A percentile compares a stretch with the other conserved stretches of the same genome.
phyloP scores from a whole-genome alignment of 805 yeast species.

The Cyberlindnera petersonii region DNA sequence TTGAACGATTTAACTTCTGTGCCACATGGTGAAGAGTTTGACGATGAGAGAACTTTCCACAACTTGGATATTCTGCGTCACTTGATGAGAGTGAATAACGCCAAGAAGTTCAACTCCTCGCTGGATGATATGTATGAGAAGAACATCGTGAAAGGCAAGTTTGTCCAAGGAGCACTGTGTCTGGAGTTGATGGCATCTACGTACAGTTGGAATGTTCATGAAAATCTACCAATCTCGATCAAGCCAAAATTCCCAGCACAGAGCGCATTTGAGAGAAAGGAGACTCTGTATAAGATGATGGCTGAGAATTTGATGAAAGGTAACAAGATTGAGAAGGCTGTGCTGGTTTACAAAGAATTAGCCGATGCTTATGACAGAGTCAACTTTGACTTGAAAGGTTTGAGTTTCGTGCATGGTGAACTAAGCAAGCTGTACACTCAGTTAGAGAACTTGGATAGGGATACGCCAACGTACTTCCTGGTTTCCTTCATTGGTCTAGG shows the following conservation, averaged over 20 bases:
- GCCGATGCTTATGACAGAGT: conserved; percentile 68
- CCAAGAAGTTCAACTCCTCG: conserved; percentile 76
- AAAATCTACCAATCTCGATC: conserved; percentile 48
- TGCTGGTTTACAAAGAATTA: conserved; percentile 71
- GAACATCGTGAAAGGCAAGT: conserved; percentile 55
- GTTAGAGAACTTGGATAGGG: conserved; percentile 64
- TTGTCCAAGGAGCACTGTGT: conserved; percentile 79
- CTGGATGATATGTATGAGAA: conserved; percentile 69
- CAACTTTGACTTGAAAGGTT: conserved; percentile 71
- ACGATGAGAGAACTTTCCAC: conserved; percentile 81
- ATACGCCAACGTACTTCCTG: conserved; percentile 73
- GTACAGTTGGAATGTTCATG: conserved; percentile 66
- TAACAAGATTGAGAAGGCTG: conserved; percentile 72
- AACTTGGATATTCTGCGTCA: conserved; percentile 71
- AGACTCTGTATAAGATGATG: conserved; percentile 61
- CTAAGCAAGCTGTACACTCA: conserved; percentile 64
- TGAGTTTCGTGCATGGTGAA: conserved; percentile 65
- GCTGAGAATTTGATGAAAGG: conserved; percentile 70
- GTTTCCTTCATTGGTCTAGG: conserved; percentile 81
- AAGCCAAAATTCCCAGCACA: conserved; percentile 79
- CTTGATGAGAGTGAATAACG: conserved; percentile 71
- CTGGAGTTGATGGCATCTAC: conserved; percentile 74
- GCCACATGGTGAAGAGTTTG: conserved; percentile 79
- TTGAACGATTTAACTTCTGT: conserved; percentile 66
- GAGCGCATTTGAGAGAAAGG: conserved; percentile 77